Percentiles rank a stretch among this genome's conserved stretches.
Conservation (phyloP, 768 basidiomycete genomes). For the Solioccasus polychromus region DNA sequence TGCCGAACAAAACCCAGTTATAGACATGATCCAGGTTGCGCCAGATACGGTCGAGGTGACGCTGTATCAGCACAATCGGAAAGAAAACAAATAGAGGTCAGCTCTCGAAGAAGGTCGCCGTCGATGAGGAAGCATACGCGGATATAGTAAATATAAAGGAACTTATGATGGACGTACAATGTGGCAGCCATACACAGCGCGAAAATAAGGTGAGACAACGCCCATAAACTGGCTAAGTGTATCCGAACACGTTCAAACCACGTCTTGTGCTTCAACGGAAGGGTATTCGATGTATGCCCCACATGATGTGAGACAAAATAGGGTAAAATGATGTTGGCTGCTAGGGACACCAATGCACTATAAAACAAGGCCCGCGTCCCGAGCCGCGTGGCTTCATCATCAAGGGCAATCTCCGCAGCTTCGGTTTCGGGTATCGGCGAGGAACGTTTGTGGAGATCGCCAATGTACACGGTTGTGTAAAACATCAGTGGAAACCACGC, state of each 20-base stretch:
- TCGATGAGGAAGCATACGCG: slow-evolving; percentile 11
- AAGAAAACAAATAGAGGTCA: slow-evolving; percentile 9
- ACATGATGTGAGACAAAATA: slow-evolving; percentile 36
- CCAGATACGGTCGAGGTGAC: slow-evolving; percentile 67
- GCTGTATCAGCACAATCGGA: slow-evolving; percentile 37
- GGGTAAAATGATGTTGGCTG: slow-evolving; percentile 69
- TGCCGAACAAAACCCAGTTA: slow-evolving; percentile 92
- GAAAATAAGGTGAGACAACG: slow-evolving; percentile 70
- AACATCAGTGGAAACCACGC: slow-evolving; percentile 94
- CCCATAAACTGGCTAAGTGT: slow-evolving; percentile 74
- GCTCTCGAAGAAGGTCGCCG: slow-evolving; percentile 11
- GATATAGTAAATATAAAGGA: too few species aligned
- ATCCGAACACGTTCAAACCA: slow-evolving; percentile 49
- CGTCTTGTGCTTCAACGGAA: slow-evolving; percentile 15
- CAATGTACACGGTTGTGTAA: slow-evolving; percentile 84
- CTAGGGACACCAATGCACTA: slow-evolving; percentile 66
- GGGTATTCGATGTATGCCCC: slow-evolving; percentile 13
- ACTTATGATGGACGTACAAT: slow-evolving; percentile 53
- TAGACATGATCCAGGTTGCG: slow-evolving; percentile 70
- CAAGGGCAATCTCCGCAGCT: slow-evolving; percentile 37
- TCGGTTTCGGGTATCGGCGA: slow-evolving; percentile 32
- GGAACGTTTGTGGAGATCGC: slow-evolving; percentile 73
- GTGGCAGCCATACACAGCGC: slow-evolving; percentile 77
- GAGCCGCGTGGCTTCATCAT: slow-evolving; percentile 73
- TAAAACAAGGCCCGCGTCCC: slow-evolving; percentile 84